Evolutionary conservation across 2,329 filamentous ascomycete species (phyloP).

Genomic region (Fusarium neocosmosporiellum): DNA sequence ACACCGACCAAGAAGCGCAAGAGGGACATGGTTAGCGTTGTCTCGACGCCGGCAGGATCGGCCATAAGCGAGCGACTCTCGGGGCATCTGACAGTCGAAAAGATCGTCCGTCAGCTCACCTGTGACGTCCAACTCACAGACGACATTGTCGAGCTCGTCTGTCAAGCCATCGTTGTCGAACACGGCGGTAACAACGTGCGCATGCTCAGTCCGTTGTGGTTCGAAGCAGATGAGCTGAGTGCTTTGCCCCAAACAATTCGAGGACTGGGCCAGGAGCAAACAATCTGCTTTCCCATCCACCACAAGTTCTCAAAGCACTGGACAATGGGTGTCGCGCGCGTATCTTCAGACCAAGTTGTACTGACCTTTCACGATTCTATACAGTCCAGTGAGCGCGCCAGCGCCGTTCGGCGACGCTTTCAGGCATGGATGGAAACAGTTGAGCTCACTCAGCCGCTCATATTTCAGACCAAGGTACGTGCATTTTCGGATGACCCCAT

Average conservation of each 20-base stretch:
- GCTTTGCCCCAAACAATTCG: not conserved
- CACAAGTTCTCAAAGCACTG: not conserved
- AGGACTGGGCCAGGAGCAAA: not conserved
- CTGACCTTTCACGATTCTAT: not conserved
- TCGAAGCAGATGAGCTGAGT: not conserved
- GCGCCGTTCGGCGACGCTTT: not conserved
- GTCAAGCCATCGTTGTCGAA: not conserved
- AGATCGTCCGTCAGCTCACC: conserved; percentile 1
- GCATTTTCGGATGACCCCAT: no score
- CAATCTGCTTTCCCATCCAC: conserved; percentile 9
- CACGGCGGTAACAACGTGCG: not conserved
- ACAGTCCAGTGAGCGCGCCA: not conserved
- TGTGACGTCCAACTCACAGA: not conserved
- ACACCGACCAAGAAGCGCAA: conserved; percentile 8
- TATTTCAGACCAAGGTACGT: not conserved
- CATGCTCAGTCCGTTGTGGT: conserved; percentile 12
- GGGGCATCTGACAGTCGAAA: not conserved
- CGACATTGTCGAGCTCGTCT: not conserved
- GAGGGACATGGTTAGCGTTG: not conserved
- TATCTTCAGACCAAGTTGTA: not conserved
- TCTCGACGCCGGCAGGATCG: not conserved
- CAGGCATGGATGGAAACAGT: not conserved
- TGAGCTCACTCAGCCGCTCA: not conserved
- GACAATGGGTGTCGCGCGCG: not conserved
- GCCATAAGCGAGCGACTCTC: not conserved